These are phyloP conservation scores for Phialophora macrospora DNA, from an alignment of 2,329 filamentous ascomycete species.

Conservation along the genomic window DNA sequence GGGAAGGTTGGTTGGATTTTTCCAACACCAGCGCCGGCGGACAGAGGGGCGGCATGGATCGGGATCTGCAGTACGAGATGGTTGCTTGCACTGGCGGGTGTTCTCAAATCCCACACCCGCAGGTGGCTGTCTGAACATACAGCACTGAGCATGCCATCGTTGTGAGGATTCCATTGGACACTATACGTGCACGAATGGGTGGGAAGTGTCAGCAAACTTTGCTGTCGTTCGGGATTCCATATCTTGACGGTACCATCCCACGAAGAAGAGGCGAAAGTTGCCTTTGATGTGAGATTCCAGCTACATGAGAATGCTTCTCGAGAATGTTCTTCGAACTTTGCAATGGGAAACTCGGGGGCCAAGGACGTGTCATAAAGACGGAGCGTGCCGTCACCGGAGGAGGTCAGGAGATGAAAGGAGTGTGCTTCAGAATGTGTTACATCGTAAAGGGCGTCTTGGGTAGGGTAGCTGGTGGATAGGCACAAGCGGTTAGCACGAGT, in stretches of 20 bases:
- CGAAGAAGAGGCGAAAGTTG: slow-evolving; percentile 85
- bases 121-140: slow-evolving; percentile 89
- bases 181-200: slow-evolving; percentile 94
- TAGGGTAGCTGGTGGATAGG: slow-evolving; percentile 75
- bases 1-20: slow-evolving; percentile 50
- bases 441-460: slow-evolving; percentile 96
- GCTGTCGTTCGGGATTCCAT: slow-evolving; percentile 78
- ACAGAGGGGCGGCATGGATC: slow-evolving; percentile 66
- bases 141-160: slow-evolving; percentile 80
- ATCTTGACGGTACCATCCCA: slow-evolving; percentile 98
- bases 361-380: slow-evolving; percentile 90
- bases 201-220: slow-evolving; percentile 82
- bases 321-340: slow-evolving; percentile 91
- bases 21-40: slow-evolving; percentile 28
- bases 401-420: slow-evolving; percentile 89
- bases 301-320: slow-evolving; percentile 89
- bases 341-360: slow-evolving; percentile 77
- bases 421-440: slow-evolving; percentile 94
- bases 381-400: slow-evolving; percentile 89
- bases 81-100: slow-evolving; percentile 82
- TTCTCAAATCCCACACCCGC: slow-evolving; percentile 88
- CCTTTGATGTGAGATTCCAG: slow-evolving; percentile 91
- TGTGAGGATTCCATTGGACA: slow-evolving; percentile 86
- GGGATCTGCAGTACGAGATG: slow-evolving; percentile 83
- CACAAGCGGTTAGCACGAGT: slow-evolving; percentile 8